Percentiles rank a stretch among this genome's conserved stretches.
These are phyloP conservation scores for Sherardia arvensis DNA, from an alignment of 257 asterid species.

Conservation along the genomic window DNA sequence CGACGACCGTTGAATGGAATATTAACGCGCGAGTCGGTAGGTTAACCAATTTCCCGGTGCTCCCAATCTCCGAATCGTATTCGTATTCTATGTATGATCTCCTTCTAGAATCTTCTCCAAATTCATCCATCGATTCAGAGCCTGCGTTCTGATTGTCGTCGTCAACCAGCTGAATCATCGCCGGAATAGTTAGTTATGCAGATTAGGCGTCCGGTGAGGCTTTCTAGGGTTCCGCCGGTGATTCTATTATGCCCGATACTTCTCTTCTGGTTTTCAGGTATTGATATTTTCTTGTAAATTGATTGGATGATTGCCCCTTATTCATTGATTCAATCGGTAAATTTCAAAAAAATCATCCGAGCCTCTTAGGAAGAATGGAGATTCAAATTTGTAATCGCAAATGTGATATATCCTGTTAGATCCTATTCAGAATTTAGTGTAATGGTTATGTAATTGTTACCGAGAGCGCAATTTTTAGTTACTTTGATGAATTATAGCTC, in stretches of 20 bases:
- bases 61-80: not conserved
- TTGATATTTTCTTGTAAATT: not conserved
- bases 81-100: not conserved
- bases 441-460: not conserved
- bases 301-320: not conserved
- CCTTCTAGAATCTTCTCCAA: not conserved
- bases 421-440: not conserved
- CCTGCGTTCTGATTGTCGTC: not conserved
- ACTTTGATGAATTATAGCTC: not conserved
- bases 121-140: not conserved
- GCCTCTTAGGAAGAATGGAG: not conserved
- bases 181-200: not conserved
- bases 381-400: not conserved
- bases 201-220: not conserved
- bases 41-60: not conserved
- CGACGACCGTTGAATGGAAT: slow-evolving; percentile 17
- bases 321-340: not conserved
- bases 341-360: not conserved
- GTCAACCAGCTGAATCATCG: slow-evolving; percentile 1
- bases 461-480: not conserved
- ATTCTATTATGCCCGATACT: slow-evolving; percentile 20
- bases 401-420: not conserved
- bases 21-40: slow-evolving; percentile 6
- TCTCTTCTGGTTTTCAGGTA: slow-evolving; percentile 46
- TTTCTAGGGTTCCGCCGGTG: not conserved